Conservation (phyloP, 2,329 filamentous ascomycete species). For the Alternaria incomplexa region DNA sequence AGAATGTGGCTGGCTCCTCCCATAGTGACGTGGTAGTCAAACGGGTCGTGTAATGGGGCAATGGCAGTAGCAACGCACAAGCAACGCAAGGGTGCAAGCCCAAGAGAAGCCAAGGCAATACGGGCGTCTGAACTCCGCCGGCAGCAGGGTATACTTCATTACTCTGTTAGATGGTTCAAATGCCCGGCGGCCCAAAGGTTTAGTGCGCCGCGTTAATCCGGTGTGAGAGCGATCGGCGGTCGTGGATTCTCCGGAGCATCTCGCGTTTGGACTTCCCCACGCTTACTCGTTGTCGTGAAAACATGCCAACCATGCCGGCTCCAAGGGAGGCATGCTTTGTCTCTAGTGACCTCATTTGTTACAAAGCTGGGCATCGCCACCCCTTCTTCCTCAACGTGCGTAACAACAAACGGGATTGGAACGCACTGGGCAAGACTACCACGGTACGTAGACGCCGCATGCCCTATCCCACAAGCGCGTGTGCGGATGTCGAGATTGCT, state of each 20-base stretch:
- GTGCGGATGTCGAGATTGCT: slow-evolving; percentile 12
- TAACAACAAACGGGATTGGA: slow-evolving; percentile 16
- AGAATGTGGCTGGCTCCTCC: slow-evolving; percentile 29
- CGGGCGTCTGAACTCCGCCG: slow-evolving; percentile 37
- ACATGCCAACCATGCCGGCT: slow-evolving; percentile 3
- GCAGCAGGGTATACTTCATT: slow-evolving; percentile 33
- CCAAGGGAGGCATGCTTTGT: background rate
- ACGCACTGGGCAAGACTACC: slow-evolving; percentile 14
- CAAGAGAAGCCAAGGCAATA: slow-evolving; percentile 44
- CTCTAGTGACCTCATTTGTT: slow-evolving; percentile 2
- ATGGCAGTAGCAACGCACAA: slow-evolving; percentile 39
- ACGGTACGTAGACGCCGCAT: slow-evolving; percentile 17
- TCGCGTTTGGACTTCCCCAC: slow-evolving; percentile 22
- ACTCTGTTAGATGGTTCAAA: slow-evolving; percentile 27
- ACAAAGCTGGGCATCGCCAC: background rate
- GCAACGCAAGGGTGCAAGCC: slow-evolving; percentile 45
- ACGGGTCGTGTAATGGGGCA: slow-evolving; percentile 36
- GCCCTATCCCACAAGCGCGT: slow-evolving; percentile 7
- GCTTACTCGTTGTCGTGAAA: slow-evolving; percentile 9
- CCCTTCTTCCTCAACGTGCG: slow-evolving; percentile 13
- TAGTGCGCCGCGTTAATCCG: slow-evolving; percentile 22
- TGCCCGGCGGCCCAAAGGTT: slow-evolving; percentile 30
- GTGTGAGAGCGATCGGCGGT: slow-evolving; percentile 19
- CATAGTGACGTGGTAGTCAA: slow-evolving; percentile 47
- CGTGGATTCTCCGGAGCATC: slow-evolving; percentile 20